Conservation (phyloP, 202 grass and related monocot species). For the Digitaria exilis region DNA sequence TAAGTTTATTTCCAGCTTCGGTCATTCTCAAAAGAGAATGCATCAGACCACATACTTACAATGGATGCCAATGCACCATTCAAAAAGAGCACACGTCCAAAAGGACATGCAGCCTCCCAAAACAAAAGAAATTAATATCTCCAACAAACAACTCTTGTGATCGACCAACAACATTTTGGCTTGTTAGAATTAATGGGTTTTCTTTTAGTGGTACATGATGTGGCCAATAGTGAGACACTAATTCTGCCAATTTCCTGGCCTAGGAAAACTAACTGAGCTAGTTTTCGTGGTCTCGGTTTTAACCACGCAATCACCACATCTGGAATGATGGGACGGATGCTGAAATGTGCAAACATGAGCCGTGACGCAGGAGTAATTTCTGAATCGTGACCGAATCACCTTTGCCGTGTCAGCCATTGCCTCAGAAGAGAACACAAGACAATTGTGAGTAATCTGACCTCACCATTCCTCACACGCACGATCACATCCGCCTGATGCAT, state of each 20-base stretch:
- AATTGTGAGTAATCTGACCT: background rate
- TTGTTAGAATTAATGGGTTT: no score
- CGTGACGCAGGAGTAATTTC: background rate
- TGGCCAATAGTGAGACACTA: no score
- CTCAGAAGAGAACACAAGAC: background rate
- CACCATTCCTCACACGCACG: background rate
- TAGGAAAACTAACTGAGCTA: background rate
- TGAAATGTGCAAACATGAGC: background rate
- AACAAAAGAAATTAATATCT: no score
- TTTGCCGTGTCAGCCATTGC: background rate
- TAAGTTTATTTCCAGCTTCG: no score
- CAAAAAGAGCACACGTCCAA: no score
- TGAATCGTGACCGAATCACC: constrained; percentile 3
- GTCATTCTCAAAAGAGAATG: no score
- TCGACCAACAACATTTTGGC: no score
- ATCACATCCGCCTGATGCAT: constrained; percentile 25
- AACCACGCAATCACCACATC: background rate
- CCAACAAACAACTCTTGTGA: no score
- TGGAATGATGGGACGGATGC: background rate
- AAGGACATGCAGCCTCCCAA: no score
- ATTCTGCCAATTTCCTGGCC: no score
- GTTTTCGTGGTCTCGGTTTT: background rate
- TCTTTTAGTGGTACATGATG: background rate
- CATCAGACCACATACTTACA: no score
- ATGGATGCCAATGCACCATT: no score